These are phyloP conservation scores for Canavalia ensiformis DNA, from an alignment of 306 rosid species.

Conservation along the genomic window DNA sequence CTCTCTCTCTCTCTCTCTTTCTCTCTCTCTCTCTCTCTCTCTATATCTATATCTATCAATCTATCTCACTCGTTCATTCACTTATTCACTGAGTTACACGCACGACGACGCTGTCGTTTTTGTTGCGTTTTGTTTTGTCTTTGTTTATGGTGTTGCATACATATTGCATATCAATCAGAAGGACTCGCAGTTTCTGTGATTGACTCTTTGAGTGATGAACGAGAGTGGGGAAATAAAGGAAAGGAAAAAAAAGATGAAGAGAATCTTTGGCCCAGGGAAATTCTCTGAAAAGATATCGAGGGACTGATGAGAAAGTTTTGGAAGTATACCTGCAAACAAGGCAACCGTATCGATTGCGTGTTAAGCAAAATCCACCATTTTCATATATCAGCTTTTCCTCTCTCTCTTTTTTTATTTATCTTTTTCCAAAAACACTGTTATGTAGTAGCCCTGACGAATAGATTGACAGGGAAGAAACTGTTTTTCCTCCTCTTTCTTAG, in stretches of 20 bases:
- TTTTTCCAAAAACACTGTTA: constrained; percentile 56
- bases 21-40: too few relatives aligned
- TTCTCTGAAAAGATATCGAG: constrained; percentile 55
- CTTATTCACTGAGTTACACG: too few relatives aligned
- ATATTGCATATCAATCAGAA: background rate
- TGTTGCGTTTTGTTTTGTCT: background rate
- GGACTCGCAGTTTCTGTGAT: constrained; percentile 49
- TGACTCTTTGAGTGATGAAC: constrained; percentile 44
- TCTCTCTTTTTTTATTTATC: constrained; percentile 1
- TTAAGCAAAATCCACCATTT: constrained; percentile 45
- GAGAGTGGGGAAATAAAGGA: constrained; percentile 31
- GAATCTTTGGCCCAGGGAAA: constrained; percentile 39
- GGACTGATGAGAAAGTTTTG: constrained; percentile 51
- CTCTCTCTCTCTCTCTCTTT: background rate
- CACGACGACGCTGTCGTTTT: background rate
- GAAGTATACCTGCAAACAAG: constrained; percentile 47
- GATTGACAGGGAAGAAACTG: constrained; percentile 59
- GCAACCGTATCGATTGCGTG: constrained; percentile 70
- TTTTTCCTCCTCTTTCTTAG: constrained; percentile 47
- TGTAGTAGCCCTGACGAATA: constrained; percentile 61
- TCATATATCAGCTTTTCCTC: constrained; percentile 47
- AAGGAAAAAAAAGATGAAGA: constrained; percentile 23
- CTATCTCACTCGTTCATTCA: too few relatives aligned
- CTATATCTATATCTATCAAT: too few relatives aligned
- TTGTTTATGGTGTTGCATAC: background rate